Evolutionary conservation across 2,329 filamentous ascomycete species (phyloP), one percentile per base, ranked within the genome.

Genomic region (Paecilomyces formosus): DNA sequence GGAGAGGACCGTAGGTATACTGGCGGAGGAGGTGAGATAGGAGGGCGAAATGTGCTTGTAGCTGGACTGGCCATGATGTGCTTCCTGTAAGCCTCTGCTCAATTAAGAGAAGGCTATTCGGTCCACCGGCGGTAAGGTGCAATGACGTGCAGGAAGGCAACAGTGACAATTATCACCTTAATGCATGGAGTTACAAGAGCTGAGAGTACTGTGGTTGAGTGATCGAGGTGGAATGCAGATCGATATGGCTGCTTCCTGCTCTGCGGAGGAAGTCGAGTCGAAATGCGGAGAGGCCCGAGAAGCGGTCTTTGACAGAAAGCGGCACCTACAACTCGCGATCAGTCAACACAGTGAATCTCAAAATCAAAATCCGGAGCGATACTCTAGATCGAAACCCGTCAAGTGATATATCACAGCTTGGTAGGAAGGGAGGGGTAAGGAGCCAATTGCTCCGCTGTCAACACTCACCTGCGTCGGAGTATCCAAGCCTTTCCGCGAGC

Each of bases 1-100:
- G 72, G 67, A 57, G 74, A 72, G 54, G 74, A 71, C 61, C 70
- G 68, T 61, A 76, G 67, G 63, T 78, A 77, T 61, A 75, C 75
- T 28, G 75, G 73, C n/a, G 75, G 71, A 60, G 76, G 76, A 65
- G 75, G 72, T 39, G 76, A 72, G 39, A 73, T 64, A 54, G 73
- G 68, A 35, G 68, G 68, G 50, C 61, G 66, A 54, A 67, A 65
- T 35, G 61, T 61, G 54, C 55, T 60, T 50, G 64, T 60, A 18
- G 64, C 57, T 39, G 66, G 63, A 61, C 63, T 67, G 9, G 70
- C 68, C 72, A 74, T 74, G 56, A 12, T 55, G 22, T 21, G 24
- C 31, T n/a, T 11, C 31, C 3, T 18, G 15, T 24, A 21, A 55
- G 31, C 31, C 31, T 62, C 49, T 24, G 3, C 50, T 26, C 50